Evolutionary conservation across 441 rosid species (phyloP).

Genomic region (Hura crepitans): DNA sequence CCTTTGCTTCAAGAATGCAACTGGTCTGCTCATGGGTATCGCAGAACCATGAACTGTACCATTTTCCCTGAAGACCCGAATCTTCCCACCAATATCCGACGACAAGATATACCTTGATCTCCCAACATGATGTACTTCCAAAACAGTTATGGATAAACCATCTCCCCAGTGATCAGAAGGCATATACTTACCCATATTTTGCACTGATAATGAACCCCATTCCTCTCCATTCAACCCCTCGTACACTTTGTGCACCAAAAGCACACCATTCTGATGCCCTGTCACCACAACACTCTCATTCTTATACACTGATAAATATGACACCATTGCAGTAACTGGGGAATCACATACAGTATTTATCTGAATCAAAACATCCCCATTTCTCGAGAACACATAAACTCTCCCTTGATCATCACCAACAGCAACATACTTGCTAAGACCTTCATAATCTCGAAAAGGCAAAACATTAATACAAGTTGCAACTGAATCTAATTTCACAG

Average conservation of each 20-base stretch:
- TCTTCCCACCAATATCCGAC: slow-evolving; percentile 58
- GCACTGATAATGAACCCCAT: slow-evolving; percentile 48
- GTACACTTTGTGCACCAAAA: slow-evolving; percentile 61
- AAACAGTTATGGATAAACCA: slow-evolving; percentile 45
- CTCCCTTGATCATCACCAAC: slow-evolving; percentile 81
- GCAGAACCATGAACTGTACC: slow-evolving; percentile 70
- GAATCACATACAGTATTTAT: slow-evolving; percentile 48
- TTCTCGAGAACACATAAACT: slow-evolving; percentile 64
- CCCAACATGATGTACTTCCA: slow-evolving; percentile 88
- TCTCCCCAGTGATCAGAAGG: slow-evolving; percentile 38
- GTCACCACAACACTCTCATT: slow-evolving; percentile 78
- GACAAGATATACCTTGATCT: slow-evolving; percentile 68
- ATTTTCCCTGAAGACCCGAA: slow-evolving; percentile 64
- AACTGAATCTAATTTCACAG: slow-evolving; percentile 73
- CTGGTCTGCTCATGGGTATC: slow-evolving; percentile 57
- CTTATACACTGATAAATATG: slow-evolving; percentile 58
- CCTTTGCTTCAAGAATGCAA: slow-evolving; percentile 88
- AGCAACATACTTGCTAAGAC: slow-evolving; percentile 77
- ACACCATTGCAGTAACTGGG: slow-evolving; percentile 72
- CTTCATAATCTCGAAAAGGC: slow-evolving; percentile 76
- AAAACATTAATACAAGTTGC: slow-evolving; percentile 67
- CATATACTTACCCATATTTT: slow-evolving; percentile 45
- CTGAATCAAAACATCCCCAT: slow-evolving; percentile 75
- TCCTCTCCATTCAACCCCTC: slow-evolving; percentile 69
- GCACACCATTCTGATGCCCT: slow-evolving; percentile 70